phyloP scores from a whole-genome alignment of 768 basidiomycete genomes.

The Tricholoma bakamatsutake region DNA sequence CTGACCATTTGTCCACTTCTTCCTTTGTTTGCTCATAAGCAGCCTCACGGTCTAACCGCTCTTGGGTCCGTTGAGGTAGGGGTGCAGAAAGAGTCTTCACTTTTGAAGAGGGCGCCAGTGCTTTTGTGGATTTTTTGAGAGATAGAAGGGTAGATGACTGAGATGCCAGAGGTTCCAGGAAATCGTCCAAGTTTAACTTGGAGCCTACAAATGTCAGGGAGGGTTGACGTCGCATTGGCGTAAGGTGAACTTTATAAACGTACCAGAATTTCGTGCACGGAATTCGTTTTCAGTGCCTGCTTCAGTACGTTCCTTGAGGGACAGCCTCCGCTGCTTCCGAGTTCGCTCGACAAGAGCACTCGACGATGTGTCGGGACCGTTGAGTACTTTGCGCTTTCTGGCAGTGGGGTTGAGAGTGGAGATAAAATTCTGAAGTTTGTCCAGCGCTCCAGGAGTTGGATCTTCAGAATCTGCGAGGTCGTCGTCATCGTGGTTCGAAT shows the following conservation, averaged over 20 bases:
- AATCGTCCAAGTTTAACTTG: conserved; percentile 65
- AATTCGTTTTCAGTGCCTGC: conserved; percentile 82
- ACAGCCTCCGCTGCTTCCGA: conserved; percentile 49
- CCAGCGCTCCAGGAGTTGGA: conserved; percentile 51
- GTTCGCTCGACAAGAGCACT: conserved; percentile 21
- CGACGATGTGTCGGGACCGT: conserved; percentile 17
- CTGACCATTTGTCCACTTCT: conserved; percentile 92
- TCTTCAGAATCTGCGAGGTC: conserved; percentile 45
- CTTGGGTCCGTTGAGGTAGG: conserved; percentile 79
- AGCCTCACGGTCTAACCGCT: conserved; percentile 86
- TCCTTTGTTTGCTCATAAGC: conserved; percentile 91
- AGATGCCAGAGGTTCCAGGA: conserved; percentile 65
- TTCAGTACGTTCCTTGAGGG: conserved; percentile 68
- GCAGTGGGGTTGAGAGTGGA: conserved; percentile 53
- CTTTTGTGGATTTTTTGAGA: conserved; percentile 66
- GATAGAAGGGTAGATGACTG: conserved; percentile 55
- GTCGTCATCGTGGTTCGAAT: conserved; percentile 39
- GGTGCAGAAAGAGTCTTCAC: conserved; percentile 74
- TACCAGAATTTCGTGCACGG: conserved; percentile 47
- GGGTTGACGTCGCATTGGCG: background rate
- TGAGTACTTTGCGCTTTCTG: conserved; percentile 66
- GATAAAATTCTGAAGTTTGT: conserved; percentile 68
- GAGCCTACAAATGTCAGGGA: conserved; percentile 30
- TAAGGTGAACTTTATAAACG: conserved; percentile 3
- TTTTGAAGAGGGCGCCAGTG: conserved; percentile 44